These are phyloP conservation scores for Cercospora beticola DNA, from an alignment of 2,329 filamentous ascomycete genomes.

Conservation along the genomic window DNA sequence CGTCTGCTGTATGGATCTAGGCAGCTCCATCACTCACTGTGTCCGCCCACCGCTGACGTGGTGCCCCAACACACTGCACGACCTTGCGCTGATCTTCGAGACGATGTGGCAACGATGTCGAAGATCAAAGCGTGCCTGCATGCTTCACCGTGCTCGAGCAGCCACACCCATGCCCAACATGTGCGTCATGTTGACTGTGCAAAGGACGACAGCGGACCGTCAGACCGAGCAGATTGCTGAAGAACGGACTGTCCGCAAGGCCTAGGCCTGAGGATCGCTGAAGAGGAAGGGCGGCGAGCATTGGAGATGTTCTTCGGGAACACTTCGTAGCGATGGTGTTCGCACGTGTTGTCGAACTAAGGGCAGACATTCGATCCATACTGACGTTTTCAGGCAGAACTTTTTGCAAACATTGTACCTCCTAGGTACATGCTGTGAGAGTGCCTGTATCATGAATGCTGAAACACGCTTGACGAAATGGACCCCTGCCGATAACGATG, in stretches of 20 bases:
- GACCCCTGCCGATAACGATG: constrained; percentile 16
- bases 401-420: constrained; percentile 11
- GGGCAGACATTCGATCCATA: neutral
- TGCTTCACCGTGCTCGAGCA: neutral
- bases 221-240: neutral
- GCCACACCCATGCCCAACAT: neutral
- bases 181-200: neutral
- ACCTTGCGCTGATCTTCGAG: constrained; percentile 1
- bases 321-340: constrained; percentile 9
- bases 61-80: neutral
- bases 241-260: neutral
- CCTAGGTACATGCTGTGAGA: constrained; percentile 19
- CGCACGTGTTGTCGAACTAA: constrained; percentile 4
- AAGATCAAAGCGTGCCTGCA: neutral
- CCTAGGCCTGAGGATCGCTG: constrained; percentile 3
- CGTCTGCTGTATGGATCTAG: constrained; percentile 1
- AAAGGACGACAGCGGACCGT: neutral
- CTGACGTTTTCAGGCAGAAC: constrained; percentile 14
- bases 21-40: neutral
- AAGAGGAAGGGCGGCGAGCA: neutral
- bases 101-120: neutral
- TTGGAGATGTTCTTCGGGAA: constrained; percentile 6
- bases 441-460: constrained; percentile 22
- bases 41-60: constrained; percentile 1
- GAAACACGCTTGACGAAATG: constrained; percentile 21